phyloP scores from a whole-genome alignment of 1,284 basidiomycete species.

The Puccinia triticina region DNA sequence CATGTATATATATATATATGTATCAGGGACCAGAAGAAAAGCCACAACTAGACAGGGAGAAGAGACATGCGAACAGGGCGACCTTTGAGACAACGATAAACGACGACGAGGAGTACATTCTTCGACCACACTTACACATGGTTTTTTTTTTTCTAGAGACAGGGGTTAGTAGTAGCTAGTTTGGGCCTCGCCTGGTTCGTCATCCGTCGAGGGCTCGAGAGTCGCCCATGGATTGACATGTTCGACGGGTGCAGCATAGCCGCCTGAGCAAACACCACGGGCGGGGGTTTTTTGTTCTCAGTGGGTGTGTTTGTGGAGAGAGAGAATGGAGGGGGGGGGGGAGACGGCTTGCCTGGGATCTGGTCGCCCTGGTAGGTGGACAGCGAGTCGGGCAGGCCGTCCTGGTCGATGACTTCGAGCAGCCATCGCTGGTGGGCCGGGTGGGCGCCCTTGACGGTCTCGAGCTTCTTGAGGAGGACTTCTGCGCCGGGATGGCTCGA shows the following conservation, averaged over 20 bases:
- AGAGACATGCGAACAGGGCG: too few relatives aligned
- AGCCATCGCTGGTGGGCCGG: conserved; percentile 36
- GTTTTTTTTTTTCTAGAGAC: too few relatives aligned
- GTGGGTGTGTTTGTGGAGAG: neutral
- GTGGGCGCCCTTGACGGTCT: conserved; percentile 32
- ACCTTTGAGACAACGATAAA: too few relatives aligned
- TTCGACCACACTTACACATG: too few relatives aligned
- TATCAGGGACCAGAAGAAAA: too few relatives aligned
- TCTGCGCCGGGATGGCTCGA: conserved; percentile 30
- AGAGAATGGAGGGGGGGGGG: neutral
- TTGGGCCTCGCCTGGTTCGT: conserved; percentile 34
- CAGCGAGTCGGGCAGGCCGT: conserved; percentile 25
- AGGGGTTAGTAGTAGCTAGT: conserved; percentile 8
- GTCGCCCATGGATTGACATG: conserved; percentile 34
- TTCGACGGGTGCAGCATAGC: conserved; percentile 37
- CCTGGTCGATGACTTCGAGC: conserved; percentile 20
- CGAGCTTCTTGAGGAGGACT: conserved; percentile 40
- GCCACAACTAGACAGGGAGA: too few relatives aligned
- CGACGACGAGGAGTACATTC: too few relatives aligned
- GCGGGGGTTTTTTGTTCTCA: too few relatives aligned
- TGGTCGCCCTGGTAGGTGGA: conserved; percentile 30
- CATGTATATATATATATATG: too few relatives aligned
- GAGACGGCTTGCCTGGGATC: conserved; percentile 6
- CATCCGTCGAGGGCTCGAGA: conserved; percentile 17
- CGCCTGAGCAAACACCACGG: neutral